Evolutionary conservation across 192 early-diverging fungal genomes (phyloP).

Genomic region (Thamnidium elegans): DNA sequence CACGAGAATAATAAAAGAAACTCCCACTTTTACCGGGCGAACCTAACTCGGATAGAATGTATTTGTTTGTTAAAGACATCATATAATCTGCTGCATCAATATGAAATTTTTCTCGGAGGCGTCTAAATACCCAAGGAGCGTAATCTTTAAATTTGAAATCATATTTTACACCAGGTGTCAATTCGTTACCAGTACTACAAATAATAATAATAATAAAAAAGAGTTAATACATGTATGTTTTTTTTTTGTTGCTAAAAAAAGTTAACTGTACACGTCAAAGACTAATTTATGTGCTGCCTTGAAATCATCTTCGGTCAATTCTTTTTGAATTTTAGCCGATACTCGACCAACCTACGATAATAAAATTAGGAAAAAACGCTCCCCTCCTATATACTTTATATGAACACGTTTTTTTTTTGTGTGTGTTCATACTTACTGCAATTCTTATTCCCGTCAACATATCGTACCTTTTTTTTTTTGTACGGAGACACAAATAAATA

Average conservation of each 20-base stretch:
- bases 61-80: slow-evolving; percentile 40
- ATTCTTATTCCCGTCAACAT: slow-evolving; percentile 23
- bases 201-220: neutral
- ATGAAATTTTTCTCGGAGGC: slow-evolving; percentile 82
- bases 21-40: slow-evolving; percentile 94
- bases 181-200: slow-evolving; percentile 81
- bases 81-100: slow-evolving; percentile 93
- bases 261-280: slow-evolving; percentile 76
- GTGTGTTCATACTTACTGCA: slow-evolving; percentile 21
- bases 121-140: slow-evolving; percentile 94
- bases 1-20: slow-evolving; percentile 98
- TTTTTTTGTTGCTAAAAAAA: slow-evolving; percentile 9
- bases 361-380: neutral
- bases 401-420: slow-evolving; percentile 10
- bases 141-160: slow-evolving; percentile 99
- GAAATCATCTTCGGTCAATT: slow-evolving; percentile 79
- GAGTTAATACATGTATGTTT: neutral
- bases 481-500: slow-evolving; percentile 2
- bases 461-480: slow-evolving; percentile 14
- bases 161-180: slow-evolving; percentile 92
- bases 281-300: slow-evolving; percentile 87
- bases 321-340: slow-evolving; percentile 76
- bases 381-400: neutral
- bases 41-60: slow-evolving; percentile 69
- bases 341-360: slow-evolving; percentile 70